Evolutionary conservation across 2,329 filamentous ascomycete species (phyloP), one percentile per base, ranked within the genome.

Genomic region (Sporothrix phasma): DNA sequence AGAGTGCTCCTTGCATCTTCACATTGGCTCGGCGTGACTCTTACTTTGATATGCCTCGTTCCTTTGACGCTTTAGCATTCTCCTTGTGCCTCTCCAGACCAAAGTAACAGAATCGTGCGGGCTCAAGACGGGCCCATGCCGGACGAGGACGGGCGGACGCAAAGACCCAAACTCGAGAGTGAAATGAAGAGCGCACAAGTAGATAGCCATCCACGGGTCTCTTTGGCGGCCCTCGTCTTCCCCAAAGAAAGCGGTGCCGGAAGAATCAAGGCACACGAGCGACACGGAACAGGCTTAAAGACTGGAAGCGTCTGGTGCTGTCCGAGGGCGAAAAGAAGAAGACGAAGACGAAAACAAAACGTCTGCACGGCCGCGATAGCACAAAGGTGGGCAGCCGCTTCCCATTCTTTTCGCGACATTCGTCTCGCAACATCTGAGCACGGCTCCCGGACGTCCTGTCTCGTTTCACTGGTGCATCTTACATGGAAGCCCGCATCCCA

Each of bases 281-380:
- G 19, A 45, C 56, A 31, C 56, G 56, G 56, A 22, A 59, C 39
- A n/a, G 22, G 17, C 26, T 47, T 60, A 41, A 34, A 61, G 37
- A 47, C 58, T 43, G 58, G 58, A 47, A 61, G 58, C 58, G 43
- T 61, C 58, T 61, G 58, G 39, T 39, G 11, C 41, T 61, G 54
- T 41, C 37, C 22, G 39, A 58, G 54, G 6, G 37, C n/a, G 8
- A 39, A 39, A 8, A 56, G n/a, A n/a, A n/a, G n/a, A n/a, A n/a
- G n/a, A n/a, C n/a, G n/a, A n/a, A n/a, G n/a, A n/a, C n/a, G n/a
- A n/a, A n/a, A n/a, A n/a, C n/a, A n/a, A n/a, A n/a, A n/a, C n/a
- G n/a, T n/a, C 15, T 17, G 47, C 47, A 51, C 47, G 47, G 47
- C 34, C 11, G 11, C 5, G 31, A 56, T 19, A 31, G 51, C 3